phyloP scores from a whole-genome alignment of 2,329 filamentous ascomycete genomes.

The Fusarium sublunatum region DNA sequence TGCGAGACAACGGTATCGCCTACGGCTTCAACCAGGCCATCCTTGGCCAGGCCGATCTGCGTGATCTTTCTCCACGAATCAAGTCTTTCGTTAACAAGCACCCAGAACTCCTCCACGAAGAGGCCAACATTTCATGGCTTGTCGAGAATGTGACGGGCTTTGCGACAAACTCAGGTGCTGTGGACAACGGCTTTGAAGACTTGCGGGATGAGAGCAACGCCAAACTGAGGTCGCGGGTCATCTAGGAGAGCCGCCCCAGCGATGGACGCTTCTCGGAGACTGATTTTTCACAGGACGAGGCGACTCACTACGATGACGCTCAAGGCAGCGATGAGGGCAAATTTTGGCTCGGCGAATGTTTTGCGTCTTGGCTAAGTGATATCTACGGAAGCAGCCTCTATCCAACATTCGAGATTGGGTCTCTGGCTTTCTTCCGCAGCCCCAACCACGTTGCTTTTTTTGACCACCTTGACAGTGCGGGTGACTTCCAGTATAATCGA shows the following conservation, averaged over 20 bases:
- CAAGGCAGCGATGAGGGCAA: conserved; percentile 26
- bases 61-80: conserved; percentile 59
- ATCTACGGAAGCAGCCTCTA: conserved; percentile 64
- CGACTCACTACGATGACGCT: conserved; percentile 18
- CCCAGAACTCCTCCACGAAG: conserved; percentile 57
- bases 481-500: conserved; percentile 61
- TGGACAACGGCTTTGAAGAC: conserved; percentile 13
- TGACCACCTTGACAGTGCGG: conserved; percentile 60
- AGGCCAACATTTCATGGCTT: conserved; percentile 63
- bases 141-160: conserved; percentile 41
- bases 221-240: conserved; percentile 30
- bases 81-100: conserved; percentile 59
- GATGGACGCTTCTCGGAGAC: conserved; percentile 23
- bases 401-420: conserved; percentile 66
- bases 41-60: conserved; percentile 57
- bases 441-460: conserved; percentile 61
- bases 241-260: conserved; percentile 40
- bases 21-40: conserved; percentile 73
- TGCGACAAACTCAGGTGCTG: background rate
- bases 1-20: conserved; percentile 84
- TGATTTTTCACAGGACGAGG: conserved; percentile 31
- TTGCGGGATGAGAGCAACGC: conserved; percentile 20
- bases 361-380: conserved; percentile 50
- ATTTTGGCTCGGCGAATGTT: conserved; percentile 46
- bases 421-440: conserved; percentile 62